phyloP scores from a whole-genome alignment of 2,329 filamentous ascomycete species.

The Leptographium procerum region DNA sequence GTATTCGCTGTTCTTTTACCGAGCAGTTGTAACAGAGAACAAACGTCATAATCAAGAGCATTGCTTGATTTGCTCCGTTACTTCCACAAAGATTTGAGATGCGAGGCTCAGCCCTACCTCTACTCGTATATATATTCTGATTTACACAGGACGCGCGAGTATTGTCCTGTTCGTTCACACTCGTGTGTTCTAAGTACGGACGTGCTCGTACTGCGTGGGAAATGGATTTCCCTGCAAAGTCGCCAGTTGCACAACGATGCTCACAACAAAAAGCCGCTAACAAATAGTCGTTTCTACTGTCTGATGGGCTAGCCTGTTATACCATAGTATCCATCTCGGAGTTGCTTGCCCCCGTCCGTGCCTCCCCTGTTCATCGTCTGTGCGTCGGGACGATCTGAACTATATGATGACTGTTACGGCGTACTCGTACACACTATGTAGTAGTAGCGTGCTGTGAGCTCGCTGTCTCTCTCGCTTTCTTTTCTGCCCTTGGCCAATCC shows the following conservation, averaged over 20 bases:
- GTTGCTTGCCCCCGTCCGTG: not conserved
- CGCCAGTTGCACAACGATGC: not conserved
- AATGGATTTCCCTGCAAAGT: too few relatives aligned
- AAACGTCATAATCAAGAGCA: too few relatives aligned
- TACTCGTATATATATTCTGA: not conserved
- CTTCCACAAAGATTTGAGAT: not conserved
- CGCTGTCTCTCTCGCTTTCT: not conserved
- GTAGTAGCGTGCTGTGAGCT: not conserved
- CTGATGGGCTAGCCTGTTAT: not conserved
- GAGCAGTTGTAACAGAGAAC: too few relatives aligned
- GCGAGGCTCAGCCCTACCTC: not conserved
- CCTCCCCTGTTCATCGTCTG: not conserved
- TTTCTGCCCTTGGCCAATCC: not conserved
- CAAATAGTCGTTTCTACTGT: too few relatives aligned
- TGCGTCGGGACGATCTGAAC: slow-evolving; percentile 4
- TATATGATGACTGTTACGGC: not conserved
- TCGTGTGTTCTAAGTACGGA: too few relatives aligned
- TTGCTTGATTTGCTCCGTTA: too few relatives aligned
- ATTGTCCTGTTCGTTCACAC: not conserved
- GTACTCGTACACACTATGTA: too few relatives aligned
- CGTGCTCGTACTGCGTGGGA: too few relatives aligned
- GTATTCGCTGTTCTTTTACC: too few relatives aligned
- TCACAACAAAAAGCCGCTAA: not conserved
- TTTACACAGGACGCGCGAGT: not conserved
- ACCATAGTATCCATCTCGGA: not conserved